Evolutionary conservation across 495 filamentous ascomycete genomes (phyloP), one percentile per base, ranked within the genome.

Genomic region (Penicillium salamii): DNA sequence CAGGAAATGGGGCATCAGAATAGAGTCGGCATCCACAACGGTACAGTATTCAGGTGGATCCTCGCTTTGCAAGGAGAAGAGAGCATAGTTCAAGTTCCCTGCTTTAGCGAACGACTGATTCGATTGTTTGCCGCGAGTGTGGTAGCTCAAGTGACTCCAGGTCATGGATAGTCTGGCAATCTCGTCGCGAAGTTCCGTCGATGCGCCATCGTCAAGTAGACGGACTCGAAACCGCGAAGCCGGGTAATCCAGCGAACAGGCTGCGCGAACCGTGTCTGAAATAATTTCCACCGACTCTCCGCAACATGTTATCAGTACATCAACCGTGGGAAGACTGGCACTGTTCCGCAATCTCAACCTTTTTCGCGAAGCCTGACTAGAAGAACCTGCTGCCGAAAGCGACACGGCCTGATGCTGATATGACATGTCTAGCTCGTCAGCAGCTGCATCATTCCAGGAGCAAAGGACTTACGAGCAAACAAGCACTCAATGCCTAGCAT

Each of bases 11-110:
- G 63, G 62, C 33, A 67, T 53, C 0, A 78, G 77, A 18, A 83
- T 76, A 31, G 66, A 71, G 49, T 72, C 69, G 5, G 67, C 71
- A 43, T 74, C 72, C 11, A 73, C 51, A 4, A 74, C 46, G 15
- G 59, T 62, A 39, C 58, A 66, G 50, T 65, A 73, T 18, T 67
- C 61, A 28, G 78, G 74, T 37, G 75, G 68, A 13, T 62, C 54
- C 39, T 77, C 64, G 31, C 67, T 40, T 49, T 61, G 70, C 48
- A 57, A 62, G 50, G 46, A 70, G 52, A 53, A 66, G 5, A 79
- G 53, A 14, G 76, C 78, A 49, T 72, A 72, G 39, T 79, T 80
- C 19, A 83, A 59, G 43, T 82, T 83, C 7, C 75, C 79, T 11
- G 78, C 73, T 65, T 83, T 83, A 46, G 72, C 57, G 62, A 73